Evolutionary conservation across 352 stramenopile genomes (phyloP), one percentile per base, ranked within the genome.

Genomic region (Globisporangium solare): DNA sequence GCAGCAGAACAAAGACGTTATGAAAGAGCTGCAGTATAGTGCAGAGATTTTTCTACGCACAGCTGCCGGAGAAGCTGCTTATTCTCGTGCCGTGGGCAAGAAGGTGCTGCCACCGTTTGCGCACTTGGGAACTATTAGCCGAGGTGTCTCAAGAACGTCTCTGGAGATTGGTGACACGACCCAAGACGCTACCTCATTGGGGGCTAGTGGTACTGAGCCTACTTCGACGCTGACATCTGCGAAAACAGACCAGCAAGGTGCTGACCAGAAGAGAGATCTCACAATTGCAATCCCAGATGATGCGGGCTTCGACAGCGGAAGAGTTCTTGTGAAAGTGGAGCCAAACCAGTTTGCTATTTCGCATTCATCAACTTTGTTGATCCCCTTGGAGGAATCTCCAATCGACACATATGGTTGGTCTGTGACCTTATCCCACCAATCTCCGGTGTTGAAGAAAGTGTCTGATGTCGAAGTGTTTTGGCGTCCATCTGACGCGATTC

Each of bases 1-100:
- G 53, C 86, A 94, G 55, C 83, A 94, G 49, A 96, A 94, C 69
- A 94, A 94, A 58, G 86, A 96, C 41, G 80, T 96, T n/a, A 68
- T 96, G 52, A 96, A 96, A 60, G 86, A 96, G 56, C 66, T 96
- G 11, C 83, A 94, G 60, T 96, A 92, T 61, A 91, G 85, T 46
- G 85, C 84, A 1, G 86, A 96, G 56, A 79, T 94, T 2, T 96
- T 86, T 54, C 66, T 82, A 14, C 70, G 82, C 35, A 94, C 78
- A 3, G 57, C 71, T 35, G 79, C 75, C 31, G 80, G 82, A 6
- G 83, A 95, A 69, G 67, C 37, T 51, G 84, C 83, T 8, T 95
- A 91, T 56, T 92, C 76, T 62, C 73, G 78, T 20, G 78, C 74
- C 27, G 77, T 92, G 35, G 83, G 83, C 2, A 71, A 77, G 63